These are phyloP conservation scores for Tricharina praecox DNA, from an alignment of 495 filamentous ascomycete genomes.

Conservation along the genomic window DNA sequence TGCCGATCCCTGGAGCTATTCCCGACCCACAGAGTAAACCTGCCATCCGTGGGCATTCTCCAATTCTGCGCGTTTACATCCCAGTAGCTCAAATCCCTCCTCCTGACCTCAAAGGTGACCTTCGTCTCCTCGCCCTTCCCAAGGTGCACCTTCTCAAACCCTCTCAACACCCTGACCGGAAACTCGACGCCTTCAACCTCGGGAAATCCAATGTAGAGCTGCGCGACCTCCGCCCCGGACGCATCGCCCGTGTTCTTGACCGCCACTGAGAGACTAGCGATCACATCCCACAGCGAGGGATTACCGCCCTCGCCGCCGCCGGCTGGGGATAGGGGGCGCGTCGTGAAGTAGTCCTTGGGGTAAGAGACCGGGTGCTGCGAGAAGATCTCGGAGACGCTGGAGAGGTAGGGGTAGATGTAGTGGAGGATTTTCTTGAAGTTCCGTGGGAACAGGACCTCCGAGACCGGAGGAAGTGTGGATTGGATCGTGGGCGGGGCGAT, in stretches of 20 bases:
- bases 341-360: slow-evolving; percentile 49
- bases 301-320: slow-evolving; percentile 77
- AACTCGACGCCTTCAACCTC: slow-evolving; percentile 37
- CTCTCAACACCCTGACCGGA: slow-evolving; percentile 56
- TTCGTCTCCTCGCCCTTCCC: slow-evolving; percentile 37
- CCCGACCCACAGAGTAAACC: slow-evolving; percentile 43
- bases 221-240: slow-evolving; percentile 57
- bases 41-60: slow-evolving; percentile 46
- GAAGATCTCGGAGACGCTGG: slow-evolving; percentile 35
- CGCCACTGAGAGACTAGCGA: slow-evolving; percentile 43
- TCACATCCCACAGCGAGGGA: slow-evolving; percentile 57
- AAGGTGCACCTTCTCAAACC: slow-evolving; percentile 60
- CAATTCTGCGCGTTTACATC: slow-evolving; percentile 63
- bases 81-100: slow-evolving; percentile 80
- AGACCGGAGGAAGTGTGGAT: slow-evolving; percentile 35
- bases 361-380: slow-evolving; percentile 45
- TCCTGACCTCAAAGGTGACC: slow-evolving; percentile 55
- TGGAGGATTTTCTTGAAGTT: slow-evolving; percentile 52
- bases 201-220: slow-evolving; percentile 68
- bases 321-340: slow-evolving; percentile 41
- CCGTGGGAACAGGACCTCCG: slow-evolving; percentile 46
- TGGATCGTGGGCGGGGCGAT: slow-evolving; percentile 49
- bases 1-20: slow-evolving; percentile 36
- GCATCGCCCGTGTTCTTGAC: slow-evolving; percentile 53
- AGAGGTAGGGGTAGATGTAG: slow-evolving; percentile 81